Evolutionary conservation across 192 early-diverging fungal genomes (phyloP).

Genomic region (Jimgerdemannia flammicorona): DNA sequence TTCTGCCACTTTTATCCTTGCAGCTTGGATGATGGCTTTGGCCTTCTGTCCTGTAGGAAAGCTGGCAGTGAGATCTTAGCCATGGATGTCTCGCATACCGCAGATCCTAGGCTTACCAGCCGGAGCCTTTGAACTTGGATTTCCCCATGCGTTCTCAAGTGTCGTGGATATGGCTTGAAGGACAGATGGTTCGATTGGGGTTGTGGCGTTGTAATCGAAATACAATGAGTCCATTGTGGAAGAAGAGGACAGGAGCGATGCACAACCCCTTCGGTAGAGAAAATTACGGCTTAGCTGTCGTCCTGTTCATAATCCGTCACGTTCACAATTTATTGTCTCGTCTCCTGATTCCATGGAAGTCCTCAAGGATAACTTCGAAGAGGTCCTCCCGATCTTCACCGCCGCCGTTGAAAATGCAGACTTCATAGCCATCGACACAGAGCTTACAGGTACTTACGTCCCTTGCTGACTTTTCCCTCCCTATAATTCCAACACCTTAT

Average conservation of each 20-base stretch:
- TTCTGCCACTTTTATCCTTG: not conserved
- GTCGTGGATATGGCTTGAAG: not conserved
- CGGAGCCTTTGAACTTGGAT: not conserved
- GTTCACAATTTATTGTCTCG: not conserved
- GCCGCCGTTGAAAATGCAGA: constrained; percentile 63
- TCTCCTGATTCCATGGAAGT: constrained; percentile 57
- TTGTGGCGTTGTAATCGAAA: constrained; percentile 5
- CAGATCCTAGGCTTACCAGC: not conserved
- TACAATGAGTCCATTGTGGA: not conserved
- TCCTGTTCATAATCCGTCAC: not conserved
- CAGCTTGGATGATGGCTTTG: not conserved
- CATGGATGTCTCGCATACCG: not conserved
- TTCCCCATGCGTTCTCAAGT: constrained; percentile 1
- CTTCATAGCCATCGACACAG: constrained; percentile 78
- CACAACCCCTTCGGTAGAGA: not conserved
- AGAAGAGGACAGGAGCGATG: not conserved
- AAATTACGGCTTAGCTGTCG: not conserved
- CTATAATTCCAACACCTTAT: not conserved
- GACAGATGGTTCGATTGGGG: not conserved
- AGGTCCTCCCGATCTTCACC: constrained; percentile 50
- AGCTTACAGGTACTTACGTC: constrained; percentile 64
- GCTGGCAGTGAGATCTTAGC: too few relatives aligned
- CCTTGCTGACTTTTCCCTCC: not conserved
- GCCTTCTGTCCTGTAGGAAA: not conserved
- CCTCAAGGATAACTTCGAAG: constrained; percentile 57